Evolutionary conservation across 116 monocot genomes (phyloP).

Genomic region (Iris pallida): DNA sequence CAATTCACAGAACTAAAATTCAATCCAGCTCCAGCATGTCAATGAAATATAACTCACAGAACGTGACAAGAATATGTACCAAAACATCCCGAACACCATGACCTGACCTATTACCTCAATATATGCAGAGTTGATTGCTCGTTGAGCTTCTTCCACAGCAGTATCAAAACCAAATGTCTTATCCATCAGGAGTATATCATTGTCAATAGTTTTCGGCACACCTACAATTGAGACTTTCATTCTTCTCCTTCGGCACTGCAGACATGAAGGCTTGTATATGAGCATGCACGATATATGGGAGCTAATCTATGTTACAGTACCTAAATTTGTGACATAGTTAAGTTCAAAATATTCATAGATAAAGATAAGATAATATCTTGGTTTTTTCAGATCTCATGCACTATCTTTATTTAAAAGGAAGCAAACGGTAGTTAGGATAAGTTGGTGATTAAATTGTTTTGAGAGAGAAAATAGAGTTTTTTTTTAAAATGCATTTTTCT

Average conservation of each 20-base stretch:
- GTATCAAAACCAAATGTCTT: slow-evolving; percentile 73
- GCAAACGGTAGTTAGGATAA: too few species aligned
- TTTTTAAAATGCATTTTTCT: too few species aligned
- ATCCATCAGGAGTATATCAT: slow-evolving; percentile 73
- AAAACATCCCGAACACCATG: background rate
- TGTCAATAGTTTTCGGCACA: slow-evolving; percentile 71
- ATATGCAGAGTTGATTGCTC: slow-evolving; percentile 68
- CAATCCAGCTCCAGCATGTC: background rate
- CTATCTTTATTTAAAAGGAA: too few species aligned
- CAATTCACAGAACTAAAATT: background rate
- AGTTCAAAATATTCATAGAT: too few species aligned
- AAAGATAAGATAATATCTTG: too few species aligned
- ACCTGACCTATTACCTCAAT: slow-evolving; percentile 38
- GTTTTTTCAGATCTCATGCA: too few species aligned
- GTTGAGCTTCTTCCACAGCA: slow-evolving; percentile 70
- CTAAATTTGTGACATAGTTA: too few species aligned
- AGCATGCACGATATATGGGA: too few species aligned
- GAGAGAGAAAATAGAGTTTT: too few species aligned
- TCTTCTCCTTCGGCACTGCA: slow-evolving; percentile 47
- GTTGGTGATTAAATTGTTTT: too few species aligned
- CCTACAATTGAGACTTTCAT: slow-evolving; percentile 50
- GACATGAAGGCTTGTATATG: too few species aligned
- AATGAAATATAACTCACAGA: background rate
- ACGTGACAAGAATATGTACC: background rate
- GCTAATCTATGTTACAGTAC: too few species aligned